Conservation (phyloP, 805 yeast species). For the Alloascoidea africana region DNA sequence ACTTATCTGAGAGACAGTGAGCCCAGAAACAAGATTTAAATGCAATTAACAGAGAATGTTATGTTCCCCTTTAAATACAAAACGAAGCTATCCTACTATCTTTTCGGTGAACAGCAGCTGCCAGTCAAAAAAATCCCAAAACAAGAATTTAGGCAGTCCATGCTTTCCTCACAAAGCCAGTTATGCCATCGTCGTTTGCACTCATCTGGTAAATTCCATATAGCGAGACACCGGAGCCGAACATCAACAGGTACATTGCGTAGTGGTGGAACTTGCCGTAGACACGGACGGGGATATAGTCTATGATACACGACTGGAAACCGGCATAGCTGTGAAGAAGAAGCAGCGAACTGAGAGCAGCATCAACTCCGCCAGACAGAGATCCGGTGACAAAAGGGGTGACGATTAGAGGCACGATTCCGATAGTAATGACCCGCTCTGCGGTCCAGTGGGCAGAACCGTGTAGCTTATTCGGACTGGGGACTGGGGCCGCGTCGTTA, state of each 20-base stretch:
- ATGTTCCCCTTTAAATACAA: too few relatives aligned
- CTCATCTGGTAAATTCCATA: conserved; percentile 69
- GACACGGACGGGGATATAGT: conserved; percentile 78
- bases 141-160: too few relatives aligned
- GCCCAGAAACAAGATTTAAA: too few relatives aligned
- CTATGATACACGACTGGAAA: conserved; percentile 80
- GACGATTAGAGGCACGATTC: conserved; percentile 62
- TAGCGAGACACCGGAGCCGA: conserved; percentile 56
- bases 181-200: conserved; percentile 66
- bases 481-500: conserved; percentile 71
- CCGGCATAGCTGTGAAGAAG: conserved; percentile 78
- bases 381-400: conserved; percentile 70
- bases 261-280: conserved; percentile 64
- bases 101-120: too few relatives aligned
- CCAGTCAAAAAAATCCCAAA: too few relatives aligned
- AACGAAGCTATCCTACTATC: too few relatives aligned
- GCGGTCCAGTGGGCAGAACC: conserved; percentile 93
- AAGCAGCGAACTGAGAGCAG: conserved; percentile 47
- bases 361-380: conserved; percentile 54
- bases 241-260: conserved; percentile 51
- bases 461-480: conserved; percentile 44
- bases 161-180: conserved; percentile 42
- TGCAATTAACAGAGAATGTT: too few relatives aligned
- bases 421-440: conserved; percentile 57
- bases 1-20: too few relatives aligned